Evolutionary conservation across 1,139 yeast genomes (phyloP).

Genomic region (Hyphopichia khmerensis): DNA sequence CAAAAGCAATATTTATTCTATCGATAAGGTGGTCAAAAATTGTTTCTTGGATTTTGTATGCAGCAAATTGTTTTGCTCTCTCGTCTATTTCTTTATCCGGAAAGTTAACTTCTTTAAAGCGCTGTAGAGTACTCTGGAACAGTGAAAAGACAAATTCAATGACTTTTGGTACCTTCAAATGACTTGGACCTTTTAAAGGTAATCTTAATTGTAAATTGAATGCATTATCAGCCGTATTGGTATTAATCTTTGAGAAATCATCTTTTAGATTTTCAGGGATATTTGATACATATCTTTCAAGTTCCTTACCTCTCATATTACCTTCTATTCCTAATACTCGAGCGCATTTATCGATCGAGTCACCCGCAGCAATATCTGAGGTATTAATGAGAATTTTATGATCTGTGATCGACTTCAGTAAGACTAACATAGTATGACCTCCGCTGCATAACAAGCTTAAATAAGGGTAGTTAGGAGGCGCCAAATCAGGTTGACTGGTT

Average conservation of each 20-base stretch:
- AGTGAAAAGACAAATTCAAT: conserved; percentile 75
- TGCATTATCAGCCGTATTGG: conserved; percentile 23
- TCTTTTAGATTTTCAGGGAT: conserved; percentile 21
- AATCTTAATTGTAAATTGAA: conserved; percentile 28
- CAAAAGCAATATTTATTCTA: conserved; percentile 55
- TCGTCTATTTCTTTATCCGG: conserved; percentile 16
- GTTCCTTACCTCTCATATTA: conserved; percentile 80
- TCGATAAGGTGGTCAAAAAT: conserved; percentile 71
- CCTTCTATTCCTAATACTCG: conserved; percentile 79
- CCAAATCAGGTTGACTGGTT: conserved; percentile 28
- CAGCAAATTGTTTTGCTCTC: conserved; percentile 41
- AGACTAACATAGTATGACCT: conserved; percentile 90
- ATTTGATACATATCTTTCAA: conserved; percentile 56
- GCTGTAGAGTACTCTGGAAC: conserved; percentile 58
- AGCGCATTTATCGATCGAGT: conserved; percentile 90
- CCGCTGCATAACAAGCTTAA: conserved; percentile 83
- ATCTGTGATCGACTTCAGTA: conserved; percentile 54
- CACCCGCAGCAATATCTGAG: conserved; percentile 89
- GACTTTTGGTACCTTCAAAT: conserved; percentile 25
- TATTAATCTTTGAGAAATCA: conserved; percentile 20
- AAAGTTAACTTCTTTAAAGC: conserved; percentile 14
- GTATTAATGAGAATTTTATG: conserved; percentile 79
- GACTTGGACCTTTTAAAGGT: conserved; percentile 37
- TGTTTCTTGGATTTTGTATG: conserved; percentile 61
- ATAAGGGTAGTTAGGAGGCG: conserved; percentile 68